phyloP scores from a whole-genome alignment of 2,329 filamentous ascomycete species.

The Hypoxylon sp. region DNA sequence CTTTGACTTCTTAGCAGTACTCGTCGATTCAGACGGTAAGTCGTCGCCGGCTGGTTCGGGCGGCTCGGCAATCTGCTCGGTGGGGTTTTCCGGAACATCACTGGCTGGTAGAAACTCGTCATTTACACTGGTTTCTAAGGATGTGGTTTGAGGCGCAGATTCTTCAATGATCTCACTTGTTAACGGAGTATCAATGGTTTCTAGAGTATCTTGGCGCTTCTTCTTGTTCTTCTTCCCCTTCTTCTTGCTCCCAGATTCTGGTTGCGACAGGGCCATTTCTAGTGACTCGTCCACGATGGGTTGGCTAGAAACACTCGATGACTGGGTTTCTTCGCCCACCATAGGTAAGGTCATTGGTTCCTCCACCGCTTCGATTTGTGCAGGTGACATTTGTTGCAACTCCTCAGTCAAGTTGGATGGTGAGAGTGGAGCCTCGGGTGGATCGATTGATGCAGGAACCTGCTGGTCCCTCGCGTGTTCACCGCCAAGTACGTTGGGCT shows the following conservation, averaged over 20 bases:
- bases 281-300: conserved; percentile 25
- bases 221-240: conserved; percentile 55
- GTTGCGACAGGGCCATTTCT: conserved; percentile 50
- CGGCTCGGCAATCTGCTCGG: conserved; percentile 15
- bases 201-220: conserved; percentile 45
- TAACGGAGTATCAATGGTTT: conserved; percentile 35
- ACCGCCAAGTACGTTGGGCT: conserved; percentile 46
- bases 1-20: conserved; percentile 46
- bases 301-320: conserved; percentile 32
- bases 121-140: conserved; percentile 24
- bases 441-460: conserved; percentile 42
- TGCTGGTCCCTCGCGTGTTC: conserved; percentile 44
- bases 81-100: conserved; percentile 27
- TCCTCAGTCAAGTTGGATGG: conserved; percentile 34
- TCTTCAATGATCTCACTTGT: conserved; percentile 33
- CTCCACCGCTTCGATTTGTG: conserved; percentile 39
- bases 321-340: conserved; percentile 32
- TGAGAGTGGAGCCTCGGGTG: conserved; percentile 40
- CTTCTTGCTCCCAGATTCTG: conserved; percentile 52
- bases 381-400: conserved; percentile 41
- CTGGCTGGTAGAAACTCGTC: conserved; percentile 15
- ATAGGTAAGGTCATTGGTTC: conserved; percentile 21
- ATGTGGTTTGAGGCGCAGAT: conserved; percentile 17
- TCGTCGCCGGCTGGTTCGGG: conserved; percentile 25
- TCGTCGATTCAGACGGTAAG: conserved; percentile 31